These are phyloP conservation scores for Sporothrix luriei DNA, from an alignment of 2,329 filamentous ascomycete species.

Conservation along the genomic window DNA sequence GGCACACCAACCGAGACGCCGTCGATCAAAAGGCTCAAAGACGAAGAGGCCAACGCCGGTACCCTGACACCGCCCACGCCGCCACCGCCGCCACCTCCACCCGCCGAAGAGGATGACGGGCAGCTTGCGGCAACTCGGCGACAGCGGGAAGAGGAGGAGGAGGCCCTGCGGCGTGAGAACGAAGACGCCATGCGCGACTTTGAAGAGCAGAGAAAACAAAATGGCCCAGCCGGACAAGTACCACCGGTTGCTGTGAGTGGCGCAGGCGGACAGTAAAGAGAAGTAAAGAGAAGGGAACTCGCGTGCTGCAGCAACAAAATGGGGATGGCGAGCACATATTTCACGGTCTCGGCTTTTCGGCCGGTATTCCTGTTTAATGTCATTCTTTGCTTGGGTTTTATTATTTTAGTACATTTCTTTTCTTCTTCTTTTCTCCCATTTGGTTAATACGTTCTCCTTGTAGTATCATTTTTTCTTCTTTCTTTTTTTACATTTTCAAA, in stretches of 20 bases:
- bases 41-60: conserved; percentile 45
- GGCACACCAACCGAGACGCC: conserved; percentile 58
- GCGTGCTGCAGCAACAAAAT: conserved; percentile 6
- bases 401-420: background rate
- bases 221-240: background rate
- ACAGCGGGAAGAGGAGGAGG: conserved; percentile 48
- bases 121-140: conserved; percentile 44
- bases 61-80: conserved; percentile 54
- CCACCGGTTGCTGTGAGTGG: conserved; percentile 1
- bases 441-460: background rate
- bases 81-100: conserved; percentile 40
- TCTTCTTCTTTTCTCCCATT: conserved; percentile 8
- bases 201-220: conserved; percentile 38
- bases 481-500: conserved; percentile 10
- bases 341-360: background rate
- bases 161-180: conserved; percentile 45
- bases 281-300: too few species aligned
- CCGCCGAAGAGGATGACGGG: conserved; percentile 9
- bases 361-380: background rate
- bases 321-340: background rate
- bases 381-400: background rate
- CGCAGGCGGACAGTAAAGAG: background rate
- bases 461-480: background rate
- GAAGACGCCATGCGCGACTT: conserved; percentile 46
- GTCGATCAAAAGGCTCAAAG: conserved; percentile 56